Percentiles rank a stretch among this genome's conserved stretches.
Evolutionary conservation across 2,329 filamentous ascomycete genomes (phyloP).

Genomic region (Arthrinium phaeospermum): DNA sequence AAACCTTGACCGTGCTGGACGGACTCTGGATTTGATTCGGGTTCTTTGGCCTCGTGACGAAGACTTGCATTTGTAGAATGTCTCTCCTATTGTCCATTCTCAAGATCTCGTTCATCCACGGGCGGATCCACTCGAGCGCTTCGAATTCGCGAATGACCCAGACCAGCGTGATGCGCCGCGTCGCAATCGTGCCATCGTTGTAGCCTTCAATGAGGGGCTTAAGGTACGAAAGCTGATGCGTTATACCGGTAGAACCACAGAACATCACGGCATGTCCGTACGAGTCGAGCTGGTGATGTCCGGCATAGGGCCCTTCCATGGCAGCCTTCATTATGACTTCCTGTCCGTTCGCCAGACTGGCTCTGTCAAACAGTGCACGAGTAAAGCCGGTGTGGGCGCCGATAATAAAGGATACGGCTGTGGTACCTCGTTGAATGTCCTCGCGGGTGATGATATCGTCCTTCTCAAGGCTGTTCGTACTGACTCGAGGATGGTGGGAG

Average conservation of each 20-base stretch:
- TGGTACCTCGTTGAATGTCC: conserved; percentile 43
- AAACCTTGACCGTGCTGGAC: conserved; percentile 86
- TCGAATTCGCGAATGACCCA: conserved; percentile 94
- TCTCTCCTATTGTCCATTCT: conserved; percentile 81
- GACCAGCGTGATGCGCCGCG: conserved; percentile 80
- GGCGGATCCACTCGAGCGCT: conserved; percentile 89
- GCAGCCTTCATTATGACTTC: conserved; percentile 71
- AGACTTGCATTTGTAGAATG: conserved; percentile 84
- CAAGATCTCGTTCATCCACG: conserved; percentile 79
- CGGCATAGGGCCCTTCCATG: conserved; percentile 89
- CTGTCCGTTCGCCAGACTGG: conserved; percentile 56
- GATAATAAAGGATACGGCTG: conserved; percentile 79
- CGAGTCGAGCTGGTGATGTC: conserved; percentile 83
- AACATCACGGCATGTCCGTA: conserved; percentile 93
- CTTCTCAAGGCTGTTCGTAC: conserved; percentile 34
- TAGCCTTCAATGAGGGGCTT: conserved; percentile 75
- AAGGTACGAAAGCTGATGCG: conserved; percentile 90
- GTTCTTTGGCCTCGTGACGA: conserved; percentile 86
- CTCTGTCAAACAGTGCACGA: conserved; percentile 76
- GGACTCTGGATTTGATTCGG: conserved; percentile 81
- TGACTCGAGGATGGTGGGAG: conserved; percentile 54
- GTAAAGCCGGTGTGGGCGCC: conserved; percentile 90
- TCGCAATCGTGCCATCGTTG: conserved; percentile 75
- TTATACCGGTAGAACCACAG: conserved; percentile 92
- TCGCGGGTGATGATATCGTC: conserved; percentile 35